A percentile compares a stretch with the other conserved stretches of the same genome.
These are phyloP conservation scores for Hymenotorrendiella dingleyae DNA, from an alignment of 2,329 filamentous ascomycete species.

Conservation along the genomic window DNA sequence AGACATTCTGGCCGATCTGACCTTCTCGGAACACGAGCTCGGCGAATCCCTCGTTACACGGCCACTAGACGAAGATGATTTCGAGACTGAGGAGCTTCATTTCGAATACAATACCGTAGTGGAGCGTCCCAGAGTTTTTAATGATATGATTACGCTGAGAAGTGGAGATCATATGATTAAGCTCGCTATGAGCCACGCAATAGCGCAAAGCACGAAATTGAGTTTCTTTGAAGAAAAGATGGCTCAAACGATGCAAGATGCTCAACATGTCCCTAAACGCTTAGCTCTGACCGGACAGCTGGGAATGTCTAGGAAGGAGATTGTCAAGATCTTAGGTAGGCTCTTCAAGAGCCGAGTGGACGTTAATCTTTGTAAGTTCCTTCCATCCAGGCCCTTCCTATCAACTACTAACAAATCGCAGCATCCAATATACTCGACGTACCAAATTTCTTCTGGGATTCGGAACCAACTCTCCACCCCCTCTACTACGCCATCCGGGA, in stretches of 20 bases:
- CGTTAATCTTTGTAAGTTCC: constrained; percentile 84
- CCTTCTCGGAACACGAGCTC: constrained; percentile 70
- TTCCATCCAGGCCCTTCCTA: not conserved
- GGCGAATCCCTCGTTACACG: constrained; percentile 66
- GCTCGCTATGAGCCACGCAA: constrained; percentile 92
- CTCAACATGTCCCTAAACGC: constrained; percentile 84
- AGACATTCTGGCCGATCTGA: constrained; percentile 89
- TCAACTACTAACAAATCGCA: constrained; percentile 34
- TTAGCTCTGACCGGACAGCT: constrained; percentile 85
- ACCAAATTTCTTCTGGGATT: constrained; percentile 98
- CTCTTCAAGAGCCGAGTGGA: constrained; percentile 93
- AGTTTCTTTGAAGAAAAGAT: constrained; percentile 95
- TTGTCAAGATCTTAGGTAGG: constrained; percentile 83
- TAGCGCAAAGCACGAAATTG: constrained; percentile 93
- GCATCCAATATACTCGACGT: constrained; percentile 94
- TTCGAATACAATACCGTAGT: constrained; percentile 92
- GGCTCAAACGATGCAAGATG: constrained; percentile 87
- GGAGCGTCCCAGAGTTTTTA: constrained; percentile 85
- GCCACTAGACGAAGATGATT: constrained; percentile 80
- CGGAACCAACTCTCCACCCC: constrained; percentile 88
- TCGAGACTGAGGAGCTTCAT: constrained; percentile 96
- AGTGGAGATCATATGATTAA: constrained; percentile 99
- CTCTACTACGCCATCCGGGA: constrained; percentile 92
- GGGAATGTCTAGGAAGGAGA: constrained; percentile 86
- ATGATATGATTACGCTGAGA: constrained; percentile 97